These are phyloP conservation scores for Fusarium heterosporum DNA, from an alignment of 2,329 filamentous ascomycete species.

Conservation along the genomic window DNA sequence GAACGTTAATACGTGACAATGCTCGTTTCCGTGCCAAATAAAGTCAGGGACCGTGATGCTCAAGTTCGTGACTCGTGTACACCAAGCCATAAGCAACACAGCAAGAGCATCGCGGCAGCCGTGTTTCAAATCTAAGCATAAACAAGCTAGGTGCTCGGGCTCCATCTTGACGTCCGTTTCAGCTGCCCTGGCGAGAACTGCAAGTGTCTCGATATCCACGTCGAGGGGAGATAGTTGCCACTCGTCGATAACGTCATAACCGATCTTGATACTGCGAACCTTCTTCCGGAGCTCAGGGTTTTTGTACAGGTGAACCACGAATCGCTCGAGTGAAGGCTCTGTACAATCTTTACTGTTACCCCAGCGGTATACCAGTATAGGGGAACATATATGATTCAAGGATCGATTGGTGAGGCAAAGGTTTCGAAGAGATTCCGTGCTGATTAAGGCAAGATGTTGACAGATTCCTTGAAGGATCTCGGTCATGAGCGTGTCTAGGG, in stretches of 20 bases:
- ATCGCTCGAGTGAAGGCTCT: neutral
- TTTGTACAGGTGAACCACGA: neutral
- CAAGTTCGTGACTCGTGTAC: neutral
- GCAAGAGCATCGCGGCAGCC: neutral
- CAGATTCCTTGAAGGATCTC: neutral
- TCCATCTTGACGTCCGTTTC: neutral
- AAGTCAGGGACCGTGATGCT: accelerated
- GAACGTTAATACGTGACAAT: neutral
- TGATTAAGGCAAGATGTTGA: accelerated
- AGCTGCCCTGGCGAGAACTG: neutral
- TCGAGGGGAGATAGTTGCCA: neutral
- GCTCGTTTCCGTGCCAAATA: accelerated
- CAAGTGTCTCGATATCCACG: neutral
- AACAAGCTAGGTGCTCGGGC: accelerated
- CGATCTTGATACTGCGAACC: neutral
- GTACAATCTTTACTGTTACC: neutral
- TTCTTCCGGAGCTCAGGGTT: neutral
- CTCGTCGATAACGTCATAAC: neutral
- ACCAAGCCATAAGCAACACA: neutral
- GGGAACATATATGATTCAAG: neutral
- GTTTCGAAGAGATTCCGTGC: neutral
- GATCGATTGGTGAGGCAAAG: neutral
- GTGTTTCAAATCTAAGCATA: neutral
- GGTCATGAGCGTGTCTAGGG: neutral
- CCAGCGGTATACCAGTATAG: conserved; percentile 1